Percentiles rank a stretch among this genome's conserved stretches.
Conservation (phyloP, 345 rosid genomes). For the Acer campestre region DNA sequence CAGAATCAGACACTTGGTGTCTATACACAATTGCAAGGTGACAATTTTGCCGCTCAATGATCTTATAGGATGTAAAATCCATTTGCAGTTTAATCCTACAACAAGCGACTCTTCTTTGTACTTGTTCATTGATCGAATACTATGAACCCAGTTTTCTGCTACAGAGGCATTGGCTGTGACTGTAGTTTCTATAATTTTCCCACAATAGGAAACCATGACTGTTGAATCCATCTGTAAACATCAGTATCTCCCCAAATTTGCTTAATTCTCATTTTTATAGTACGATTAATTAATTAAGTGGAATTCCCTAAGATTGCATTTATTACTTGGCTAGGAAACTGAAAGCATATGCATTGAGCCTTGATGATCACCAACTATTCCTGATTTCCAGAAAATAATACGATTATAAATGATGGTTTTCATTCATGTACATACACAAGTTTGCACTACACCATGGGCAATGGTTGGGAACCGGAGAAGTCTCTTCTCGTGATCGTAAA, state of each 20-base stretch:
- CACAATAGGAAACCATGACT: slow-evolving; percentile 15
- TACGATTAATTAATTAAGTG: neutral
- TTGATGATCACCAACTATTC: neutral
- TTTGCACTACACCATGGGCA: neutral
- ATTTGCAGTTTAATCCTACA: slow-evolving; percentile 38
- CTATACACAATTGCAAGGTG: slow-evolving; percentile 32
- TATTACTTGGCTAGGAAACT: neutral
- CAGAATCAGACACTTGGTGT: slow-evolving; percentile 31
- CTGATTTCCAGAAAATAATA: neutral
- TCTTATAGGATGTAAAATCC: slow-evolving; percentile 25
- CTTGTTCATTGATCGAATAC: neutral
- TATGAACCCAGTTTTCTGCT: slow-evolving; percentile 19
- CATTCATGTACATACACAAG: neutral
- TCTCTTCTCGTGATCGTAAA: neutral
- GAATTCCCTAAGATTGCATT: neutral
- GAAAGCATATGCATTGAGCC: neutral
- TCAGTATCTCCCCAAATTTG: neutral
- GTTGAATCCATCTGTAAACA: neutral
- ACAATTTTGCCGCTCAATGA: slow-evolving; percentile 22
- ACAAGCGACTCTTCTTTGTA: neutral
- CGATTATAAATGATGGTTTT: no score
- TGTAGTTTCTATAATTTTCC: slow-evolving; percentile 20
- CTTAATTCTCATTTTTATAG: neutral
- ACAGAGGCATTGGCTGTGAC: slow-evolving; percentile 8
- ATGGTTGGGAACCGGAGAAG: neutral